These are phyloP conservation scores for Citrus mangshanensis DNA, from an alignment of 345 rosid species.

Conservation along the genomic window DNA sequence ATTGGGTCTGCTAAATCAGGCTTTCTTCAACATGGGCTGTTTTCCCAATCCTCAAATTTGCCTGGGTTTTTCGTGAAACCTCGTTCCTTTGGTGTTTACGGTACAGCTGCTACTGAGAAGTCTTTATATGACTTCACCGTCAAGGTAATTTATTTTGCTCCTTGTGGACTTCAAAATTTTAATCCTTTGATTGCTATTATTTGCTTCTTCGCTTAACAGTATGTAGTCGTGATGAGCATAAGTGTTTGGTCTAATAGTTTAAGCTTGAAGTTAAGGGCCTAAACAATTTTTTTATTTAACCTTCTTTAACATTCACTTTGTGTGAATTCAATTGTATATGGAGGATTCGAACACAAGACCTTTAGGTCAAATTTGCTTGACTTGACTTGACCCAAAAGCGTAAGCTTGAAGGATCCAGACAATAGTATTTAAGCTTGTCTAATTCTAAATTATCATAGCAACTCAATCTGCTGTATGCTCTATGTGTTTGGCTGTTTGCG, in stretches of 20 bases:
- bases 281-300: no score
- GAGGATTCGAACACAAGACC: no score
- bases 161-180: background rate
- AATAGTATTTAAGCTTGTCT: no score
- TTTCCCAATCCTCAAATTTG: conserved; percentile 25
- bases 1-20: conserved; percentile 44
- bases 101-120: conserved; percentile 76
- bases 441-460: background rate
- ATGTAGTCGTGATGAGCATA: background rate
- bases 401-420: no score
- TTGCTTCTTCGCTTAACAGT: background rate
- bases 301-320: no score
- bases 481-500: background rate
- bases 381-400: no score
- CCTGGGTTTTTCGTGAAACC: conserved; percentile 38
- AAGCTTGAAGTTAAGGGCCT: no score
- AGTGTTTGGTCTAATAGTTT: no score
- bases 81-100: conserved; percentile 41
- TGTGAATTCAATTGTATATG: no score
- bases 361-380: no score
- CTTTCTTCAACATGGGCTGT: conserved; percentile 48
- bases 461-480: background rate
- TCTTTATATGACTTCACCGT: conserved; percentile 69
- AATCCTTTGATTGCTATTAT: background rate
- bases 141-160: conserved; percentile 42